phyloP scores from a whole-genome alignment of 2,329 filamentous ascomycete species.

The Beauveria asiatica region DNA sequence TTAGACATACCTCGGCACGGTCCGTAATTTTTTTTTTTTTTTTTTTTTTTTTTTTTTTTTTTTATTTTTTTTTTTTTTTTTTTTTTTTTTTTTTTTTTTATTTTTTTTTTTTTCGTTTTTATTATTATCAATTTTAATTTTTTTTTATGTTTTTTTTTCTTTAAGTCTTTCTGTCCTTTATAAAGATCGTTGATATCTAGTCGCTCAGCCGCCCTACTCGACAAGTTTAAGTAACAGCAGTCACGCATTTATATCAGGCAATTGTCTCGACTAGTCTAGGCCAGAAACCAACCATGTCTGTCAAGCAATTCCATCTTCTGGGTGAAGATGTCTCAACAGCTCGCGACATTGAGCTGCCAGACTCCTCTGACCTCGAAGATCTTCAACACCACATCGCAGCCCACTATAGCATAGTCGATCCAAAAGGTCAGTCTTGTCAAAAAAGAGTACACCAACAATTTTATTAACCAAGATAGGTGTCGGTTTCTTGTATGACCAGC shows the following conservation, averaged over 20 bases:
- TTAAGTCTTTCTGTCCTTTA: too few species aligned
- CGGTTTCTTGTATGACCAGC: constrained; percentile 24
- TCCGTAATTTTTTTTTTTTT: not conserved
- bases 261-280: not conserved
- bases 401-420: constrained; percentile 34
- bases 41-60: too few species aligned
- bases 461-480: constrained; percentile 22
- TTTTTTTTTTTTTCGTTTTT: too few species aligned
- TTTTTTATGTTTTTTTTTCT: too few species aligned
- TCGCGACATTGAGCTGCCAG: constrained; percentile 29
- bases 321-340: constrained; percentile 30
- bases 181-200: too few species aligned
- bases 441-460: not conserved
- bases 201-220: not conserved
- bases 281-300: constrained; percentile 21
- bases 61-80: not conserved
- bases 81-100: too few species aligned
- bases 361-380: constrained; percentile 26
- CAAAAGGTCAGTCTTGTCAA: constrained; percentile 24
- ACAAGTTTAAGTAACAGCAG: not conserved
- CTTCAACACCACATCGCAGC: constrained; percentile 32
- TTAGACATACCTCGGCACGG: not conserved
- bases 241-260: not conserved
- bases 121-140: too few species aligned
- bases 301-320: constrained; percentile 33